phyloP scores from a whole-genome alignment of 1,284 basidiomycete species.

The Ustilago xerochloae region DNA sequence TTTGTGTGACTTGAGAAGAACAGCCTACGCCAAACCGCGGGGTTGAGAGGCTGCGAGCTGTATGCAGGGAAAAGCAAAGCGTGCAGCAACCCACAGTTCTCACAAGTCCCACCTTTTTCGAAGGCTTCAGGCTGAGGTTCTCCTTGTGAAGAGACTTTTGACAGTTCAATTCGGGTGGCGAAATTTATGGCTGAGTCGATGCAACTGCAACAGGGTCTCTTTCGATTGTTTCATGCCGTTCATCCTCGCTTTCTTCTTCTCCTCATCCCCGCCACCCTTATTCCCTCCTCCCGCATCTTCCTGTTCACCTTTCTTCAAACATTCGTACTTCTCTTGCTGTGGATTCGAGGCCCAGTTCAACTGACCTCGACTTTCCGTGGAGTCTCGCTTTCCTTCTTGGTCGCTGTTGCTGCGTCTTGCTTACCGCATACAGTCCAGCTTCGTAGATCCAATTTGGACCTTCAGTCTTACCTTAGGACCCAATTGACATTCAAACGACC shows the following conservation, averaged over 20 bases:
- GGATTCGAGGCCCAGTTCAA: not conserved
- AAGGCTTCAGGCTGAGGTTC: not conserved
- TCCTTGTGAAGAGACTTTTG: constrained; percentile 2
- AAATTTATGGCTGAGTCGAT: constrained; percentile 18
- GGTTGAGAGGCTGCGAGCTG: constrained; percentile 10
- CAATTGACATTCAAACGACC: constrained; percentile 4
- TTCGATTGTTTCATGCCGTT: not conserved
- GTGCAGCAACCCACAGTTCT: constrained; percentile 10
- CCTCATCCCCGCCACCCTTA: not conserved
- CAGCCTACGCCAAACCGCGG: too few species aligned
- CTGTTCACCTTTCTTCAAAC: not conserved
- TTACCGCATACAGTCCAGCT: constrained; percentile 7
- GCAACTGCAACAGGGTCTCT: not conserved
- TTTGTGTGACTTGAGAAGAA: not conserved
- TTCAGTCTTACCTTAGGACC: not conserved
- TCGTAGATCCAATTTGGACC: not conserved
- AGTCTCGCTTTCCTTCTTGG: not conserved
- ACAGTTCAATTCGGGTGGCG: constrained; percentile 1
- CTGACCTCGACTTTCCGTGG: not conserved
- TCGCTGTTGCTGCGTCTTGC: not conserved
- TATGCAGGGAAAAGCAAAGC: constrained; percentile 24
- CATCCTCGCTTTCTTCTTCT: not conserved
- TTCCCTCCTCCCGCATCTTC: not conserved
- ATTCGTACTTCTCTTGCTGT: not conserved
- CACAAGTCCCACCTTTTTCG: not conserved